Percentiles rank a stretch among this genome's conserved stretches.
These are phyloP conservation scores for Aspergillus nidulans DNA, from an alignment of 495 filamentous ascomycete species.

Conservation along the genomic window DNA sequence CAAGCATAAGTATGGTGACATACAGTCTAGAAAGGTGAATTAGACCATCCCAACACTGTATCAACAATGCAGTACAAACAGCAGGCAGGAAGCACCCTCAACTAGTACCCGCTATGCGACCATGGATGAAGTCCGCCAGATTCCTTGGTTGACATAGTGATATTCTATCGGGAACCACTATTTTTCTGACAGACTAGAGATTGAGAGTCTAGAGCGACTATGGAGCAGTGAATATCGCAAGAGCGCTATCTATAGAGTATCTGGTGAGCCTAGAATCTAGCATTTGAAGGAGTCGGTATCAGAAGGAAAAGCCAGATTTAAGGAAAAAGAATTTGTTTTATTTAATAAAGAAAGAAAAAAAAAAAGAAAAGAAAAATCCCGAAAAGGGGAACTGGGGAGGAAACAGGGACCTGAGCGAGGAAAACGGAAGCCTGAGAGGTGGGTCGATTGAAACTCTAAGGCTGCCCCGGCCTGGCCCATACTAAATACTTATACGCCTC, in stretches of 20 bases:
- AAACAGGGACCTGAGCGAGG: constrained; percentile 15
- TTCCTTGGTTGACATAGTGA: background rate
- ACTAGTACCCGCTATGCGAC: background rate
- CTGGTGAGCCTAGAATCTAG: too few relatives aligned
- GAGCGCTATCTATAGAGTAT: too few relatives aligned
- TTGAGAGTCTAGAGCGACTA: too few relatives aligned
- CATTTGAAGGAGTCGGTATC: too few relatives aligned
- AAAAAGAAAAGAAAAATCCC: background rate
- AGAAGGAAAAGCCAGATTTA: too few relatives aligned
- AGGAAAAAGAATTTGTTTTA: too few relatives aligned
- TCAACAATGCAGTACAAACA: background rate
- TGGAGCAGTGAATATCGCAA: too few relatives aligned
- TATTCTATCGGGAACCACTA: background rate
- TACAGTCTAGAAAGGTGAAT: too few relatives aligned
- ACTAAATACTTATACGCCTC: constrained; percentile 12
- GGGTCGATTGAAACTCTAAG: constrained; percentile 25
- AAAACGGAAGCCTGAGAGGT: constrained; percentile 13
- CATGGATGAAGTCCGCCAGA: background rate
- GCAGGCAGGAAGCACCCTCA: background rate
- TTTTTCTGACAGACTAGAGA: too few relatives aligned
- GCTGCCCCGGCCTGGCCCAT: constrained; percentile 4
- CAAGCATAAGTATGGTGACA: background rate
- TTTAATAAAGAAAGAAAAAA: background rate
- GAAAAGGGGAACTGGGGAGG: constrained; percentile 7
- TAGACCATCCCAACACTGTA: background rate